Base-by-base conservation (phyloP, 352 stramenopile genomes). In the Thraustochytrium striatum region DNA sequence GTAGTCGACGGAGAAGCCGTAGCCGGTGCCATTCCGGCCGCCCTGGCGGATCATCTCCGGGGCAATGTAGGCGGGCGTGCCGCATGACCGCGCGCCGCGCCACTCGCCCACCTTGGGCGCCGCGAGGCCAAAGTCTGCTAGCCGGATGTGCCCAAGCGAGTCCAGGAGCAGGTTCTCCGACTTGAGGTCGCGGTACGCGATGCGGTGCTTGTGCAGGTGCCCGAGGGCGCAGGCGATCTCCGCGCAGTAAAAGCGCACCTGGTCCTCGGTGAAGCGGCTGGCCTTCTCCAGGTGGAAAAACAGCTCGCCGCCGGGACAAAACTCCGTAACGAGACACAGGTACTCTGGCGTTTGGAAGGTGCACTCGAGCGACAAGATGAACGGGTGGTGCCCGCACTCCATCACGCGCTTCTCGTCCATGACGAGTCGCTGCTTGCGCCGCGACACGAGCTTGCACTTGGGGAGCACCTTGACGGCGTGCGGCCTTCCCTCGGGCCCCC, bases 381-480 rank as follows among this genome's bases (percentile, higher is more conserved):
- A 80, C 8, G 70, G 70, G 28, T 80, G 70, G 30, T 80, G 21
- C 9, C 38, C 70, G 32, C 55, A 53, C 38, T 59, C 32, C 70
- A 80, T 80, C 5, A 80, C 70, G 32, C 30, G 41, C 38, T 59
- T 53, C 57, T 80, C 70, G 36, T 70, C 59, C n/a, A 33, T 13
- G 5, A 75, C 39, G 3, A 78, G 57, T 11, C 59, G 55, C 55
- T 78, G 55, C 41, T 80, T 88, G 5, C 95, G 94, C 19, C 95
- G 88, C 21, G 90, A 88, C 73, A 98, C 84, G 39, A 99, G 87
- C 50, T 93, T 90, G 38, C 86, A 86, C 79, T 98, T 97, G 82
- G 97, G 98, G 41, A 99, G 95, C 50, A 98, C 91, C 85, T 99
- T 99, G 94, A 99, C 99, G 3, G 96, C 96, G 79, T 94, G 95